Conservation (phyloP, 306 rosid species). For the Carpinus viminea region DNA sequence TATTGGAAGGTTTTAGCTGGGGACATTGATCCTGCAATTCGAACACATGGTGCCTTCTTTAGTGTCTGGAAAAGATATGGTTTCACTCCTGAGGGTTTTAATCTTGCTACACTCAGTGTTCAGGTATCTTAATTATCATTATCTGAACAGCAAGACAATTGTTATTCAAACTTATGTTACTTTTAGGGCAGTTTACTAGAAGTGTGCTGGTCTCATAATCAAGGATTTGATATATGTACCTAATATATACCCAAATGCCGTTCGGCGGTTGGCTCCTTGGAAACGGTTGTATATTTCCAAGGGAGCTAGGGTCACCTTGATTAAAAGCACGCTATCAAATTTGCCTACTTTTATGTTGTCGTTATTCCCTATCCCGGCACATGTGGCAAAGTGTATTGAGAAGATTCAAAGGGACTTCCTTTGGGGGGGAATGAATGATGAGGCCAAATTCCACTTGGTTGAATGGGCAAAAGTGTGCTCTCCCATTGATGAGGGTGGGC, state of each 20-base stretch:
- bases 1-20: conserved; percentile 93
- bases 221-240: conserved; percentile 14
- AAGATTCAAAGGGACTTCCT: too few relatives aligned
- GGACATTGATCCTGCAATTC: conserved; percentile 90
- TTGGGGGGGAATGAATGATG: too few relatives aligned
- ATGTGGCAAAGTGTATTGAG: too few relatives aligned
- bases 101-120: conserved; percentile 88
- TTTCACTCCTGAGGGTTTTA: conserved; percentile 96
- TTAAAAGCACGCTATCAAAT: too few relatives aligned
- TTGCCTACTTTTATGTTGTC: too few relatives aligned
- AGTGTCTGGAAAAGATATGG: conserved; percentile 98
- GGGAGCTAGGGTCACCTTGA: too few relatives aligned
- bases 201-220: conserved; percentile 10
- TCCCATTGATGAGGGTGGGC: too few relatives aligned
- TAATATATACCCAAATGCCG: neutral
- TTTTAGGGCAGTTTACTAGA: conserved; percentile 14
- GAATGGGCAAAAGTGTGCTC: too few relatives aligned
- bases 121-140: conserved; percentile 63
- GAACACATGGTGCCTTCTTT: conserved; percentile 90
- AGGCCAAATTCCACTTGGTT: too few relatives aligned
- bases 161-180: conserved; percentile 4
- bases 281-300: too few relatives aligned
- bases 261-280: too few relatives aligned
- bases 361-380: too few relatives aligned
- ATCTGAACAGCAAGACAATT: conserved; percentile 18